Base-by-base conservation (phyloP, 768 basidiomycete genomes). In the Lentinula sp. region DNA sequence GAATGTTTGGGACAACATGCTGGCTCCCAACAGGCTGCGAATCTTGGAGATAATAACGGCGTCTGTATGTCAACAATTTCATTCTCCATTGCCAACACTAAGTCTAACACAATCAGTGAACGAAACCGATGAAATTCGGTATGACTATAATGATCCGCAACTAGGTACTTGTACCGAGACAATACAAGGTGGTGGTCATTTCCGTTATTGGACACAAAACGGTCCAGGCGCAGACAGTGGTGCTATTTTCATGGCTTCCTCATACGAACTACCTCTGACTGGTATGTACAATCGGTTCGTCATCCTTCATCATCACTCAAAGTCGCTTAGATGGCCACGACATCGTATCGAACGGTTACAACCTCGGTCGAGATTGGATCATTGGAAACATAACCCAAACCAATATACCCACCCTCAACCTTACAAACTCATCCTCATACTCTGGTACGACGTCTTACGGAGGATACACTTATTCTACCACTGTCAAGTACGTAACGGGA, bases 131-230 rank as follows among this genome's bases (percentile, higher is more conserved):
- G 89, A 88, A n/a, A 85, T 95, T 28, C 81, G 95, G 39, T 94
- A 85, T 82, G 83, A 94, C 69, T 98, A 91, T 70, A 85, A 85
- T 7, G 85, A 96, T 66, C 82, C 86, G 0, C 76, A 85, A 56
- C 72, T 95, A n/a, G 95, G 95, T 0, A 83, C 93, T 1, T 96
- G 95, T 73, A 75, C 82, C 65, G 94, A 97, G 73, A 90, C 91
- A 2, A 81, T 95, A 45, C 69, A 90, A 65, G 94, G 94, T 1
- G 95, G 95, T 6, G 82, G 90, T 68, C 94, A 97, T 69, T 84
- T 94, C 69, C 83, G 94, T 43, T 95, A 94, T 71, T 95, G 93
- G 93, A 72, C 79, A 5, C 94, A 95, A 74, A 80, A 91, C 61
- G 93, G 92, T 0, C 63, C 74, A 12, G 33, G 71, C 3, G 86